Conservation (phyloP, 139 green algal species). For the Chlorella vulgaris region DNA sequence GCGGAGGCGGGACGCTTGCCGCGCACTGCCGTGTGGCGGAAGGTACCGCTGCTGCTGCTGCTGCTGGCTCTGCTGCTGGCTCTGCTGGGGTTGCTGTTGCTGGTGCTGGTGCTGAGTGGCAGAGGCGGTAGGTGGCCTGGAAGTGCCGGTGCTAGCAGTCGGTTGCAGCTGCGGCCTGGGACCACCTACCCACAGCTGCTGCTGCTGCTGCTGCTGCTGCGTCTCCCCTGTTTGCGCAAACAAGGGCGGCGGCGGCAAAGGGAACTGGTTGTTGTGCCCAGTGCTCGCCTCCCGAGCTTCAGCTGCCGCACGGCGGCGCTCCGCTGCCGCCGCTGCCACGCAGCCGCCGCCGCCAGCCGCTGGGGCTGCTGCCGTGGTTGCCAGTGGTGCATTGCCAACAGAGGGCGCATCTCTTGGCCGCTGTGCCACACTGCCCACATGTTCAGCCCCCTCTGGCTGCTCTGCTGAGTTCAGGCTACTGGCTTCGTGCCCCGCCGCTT, state of each 20-base stretch:
- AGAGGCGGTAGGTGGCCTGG: background rate
- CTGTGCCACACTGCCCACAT: slow-evolving; percentile 31
- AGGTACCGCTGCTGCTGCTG: slow-evolving; percentile 7
- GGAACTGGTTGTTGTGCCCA: background rate
- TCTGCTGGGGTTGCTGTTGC: background rate
- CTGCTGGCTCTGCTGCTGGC: background rate
- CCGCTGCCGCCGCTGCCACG: background rate
- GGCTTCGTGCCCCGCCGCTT: slow-evolving; percentile 16
- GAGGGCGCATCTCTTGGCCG: slow-evolving; percentile 19
- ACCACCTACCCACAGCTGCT: background rate
- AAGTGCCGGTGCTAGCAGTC: slow-evolving; percentile 34
- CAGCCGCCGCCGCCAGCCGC: no score
- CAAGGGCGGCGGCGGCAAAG: slow-evolving; percentile 15
- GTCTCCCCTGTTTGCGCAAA: background rate
- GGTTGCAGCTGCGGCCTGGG: slow-evolving; percentile 12
- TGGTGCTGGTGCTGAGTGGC: background rate
- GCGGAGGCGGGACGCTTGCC: slow-evolving; percentile 13
- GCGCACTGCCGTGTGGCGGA: slow-evolving; percentile 1
- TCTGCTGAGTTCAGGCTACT: slow-evolving; percentile 37
- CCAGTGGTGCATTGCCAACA: slow-evolving; percentile 16
- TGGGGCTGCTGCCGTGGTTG: background rate
- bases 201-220: slow-evolving; percentile 1
- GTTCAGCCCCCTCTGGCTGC: slow-evolving; percentile 12
- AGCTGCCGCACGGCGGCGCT: background rate
- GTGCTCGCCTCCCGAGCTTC: slow-evolving; percentile 30